Percentiles rank a stretch among this genome's conserved stretches.
These are phyloP conservation scores for Ophiocordyceps camponoti-floridani DNA, from an alignment of 2,329 filamentous ascomycete species.

Conservation along the genomic window DNA sequence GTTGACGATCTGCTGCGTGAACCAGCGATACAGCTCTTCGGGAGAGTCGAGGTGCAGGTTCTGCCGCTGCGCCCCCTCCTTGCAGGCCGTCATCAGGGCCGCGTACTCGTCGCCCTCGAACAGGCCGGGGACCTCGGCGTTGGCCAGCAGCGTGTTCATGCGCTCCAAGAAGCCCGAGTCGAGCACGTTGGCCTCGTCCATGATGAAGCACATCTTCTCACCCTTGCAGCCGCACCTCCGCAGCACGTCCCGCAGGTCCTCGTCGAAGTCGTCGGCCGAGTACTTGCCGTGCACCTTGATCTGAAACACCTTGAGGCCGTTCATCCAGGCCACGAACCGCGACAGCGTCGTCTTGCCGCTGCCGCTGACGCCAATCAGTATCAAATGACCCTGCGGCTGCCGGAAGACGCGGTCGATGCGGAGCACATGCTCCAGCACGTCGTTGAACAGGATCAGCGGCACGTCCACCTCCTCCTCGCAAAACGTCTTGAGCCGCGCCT, in stretches of 20 bases:
- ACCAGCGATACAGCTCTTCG: constrained; percentile 99
- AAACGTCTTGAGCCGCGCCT: constrained; percentile 91
- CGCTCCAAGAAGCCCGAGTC: constrained; percentile 97
- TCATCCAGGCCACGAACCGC: constrained; percentile 99
- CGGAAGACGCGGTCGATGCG: constrained; percentile 98
- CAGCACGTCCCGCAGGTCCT: constrained; percentile 86
- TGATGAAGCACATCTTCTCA: constrained; percentile 99
- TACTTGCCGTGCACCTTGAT: constrained; percentile 99
- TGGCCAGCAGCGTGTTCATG: constrained; percentile 97
- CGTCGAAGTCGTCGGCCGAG: constrained; percentile 95
- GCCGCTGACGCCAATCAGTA: constrained; percentile 94
- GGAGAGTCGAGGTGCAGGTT: constrained; percentile 90
- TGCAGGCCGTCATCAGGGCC: constrained; percentile 97
- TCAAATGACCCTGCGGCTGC: constrained; percentile 94
- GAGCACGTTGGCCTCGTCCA: constrained; percentile 97
- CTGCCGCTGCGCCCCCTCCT: constrained; percentile 92
- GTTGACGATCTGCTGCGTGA: constrained; percentile 97
- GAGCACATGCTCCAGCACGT: constrained; percentile 92
- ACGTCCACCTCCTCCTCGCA: constrained; percentile 99
- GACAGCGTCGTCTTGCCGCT: constrained; percentile 97
- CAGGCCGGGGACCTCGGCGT: constrained; percentile 95
- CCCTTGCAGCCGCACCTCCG: constrained; percentile 91
- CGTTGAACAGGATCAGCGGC: constrained; percentile 96
- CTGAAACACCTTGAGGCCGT: constrained; percentile 95
- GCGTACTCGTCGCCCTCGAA: constrained; percentile 99